phyloP scores from a whole-genome alignment of 1,139 yeast species.

The Nakaseomyces nivariensis region DNA sequence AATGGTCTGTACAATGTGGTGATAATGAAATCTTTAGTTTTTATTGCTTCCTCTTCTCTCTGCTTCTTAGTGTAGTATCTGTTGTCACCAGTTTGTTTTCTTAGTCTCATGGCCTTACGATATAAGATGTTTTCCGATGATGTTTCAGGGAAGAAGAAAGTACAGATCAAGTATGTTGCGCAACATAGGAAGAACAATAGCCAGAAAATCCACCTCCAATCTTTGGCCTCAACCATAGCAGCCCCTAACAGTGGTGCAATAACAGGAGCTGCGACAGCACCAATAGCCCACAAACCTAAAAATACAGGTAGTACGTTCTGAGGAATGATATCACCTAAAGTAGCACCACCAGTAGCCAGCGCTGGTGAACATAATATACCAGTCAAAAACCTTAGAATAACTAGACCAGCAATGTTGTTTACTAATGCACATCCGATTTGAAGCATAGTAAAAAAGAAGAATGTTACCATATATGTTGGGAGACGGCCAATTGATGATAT shows the following conservation, averaged over 20 bases:
- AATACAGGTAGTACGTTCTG: conserved; percentile 35
- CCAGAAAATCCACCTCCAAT: conserved; percentile 43
- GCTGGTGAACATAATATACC: conserved; percentile 51
- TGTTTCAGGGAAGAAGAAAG: conserved; percentile 43
- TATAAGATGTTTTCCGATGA: conserved; percentile 37
- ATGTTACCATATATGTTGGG: conserved; percentile 41
- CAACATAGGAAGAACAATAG: conserved; percentile 34
- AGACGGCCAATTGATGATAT: conserved; percentile 44
- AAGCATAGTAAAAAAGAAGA: conserved; percentile 46
- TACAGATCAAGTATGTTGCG: conserved; percentile 31
- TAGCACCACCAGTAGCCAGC: conserved; percentile 50
- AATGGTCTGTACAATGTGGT: conserved; percentile 44
- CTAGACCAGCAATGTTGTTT: conserved; percentile 42
- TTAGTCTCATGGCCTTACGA: conserved; percentile 39
- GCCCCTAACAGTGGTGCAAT: conserved; percentile 56
- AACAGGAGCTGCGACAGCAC: conserved; percentile 51
- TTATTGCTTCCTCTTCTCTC: background rate
- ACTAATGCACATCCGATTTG: conserved; percentile 54
- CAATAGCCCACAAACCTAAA: conserved; percentile 41
- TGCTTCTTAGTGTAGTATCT: conserved; percentile 28
- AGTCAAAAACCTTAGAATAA: conserved; percentile 42
- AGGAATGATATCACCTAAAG: conserved; percentile 43
- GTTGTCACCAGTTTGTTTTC: conserved; percentile 39
- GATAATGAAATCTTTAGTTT: conserved; percentile 26
- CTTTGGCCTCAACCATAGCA: conserved; percentile 36